A percentile compares a stretch with the other conserved stretches of the same genome.
phyloP scores from a whole-genome alignment of 169 alveolate species.

The Ichthyophthirius multifiliis region DNA sequence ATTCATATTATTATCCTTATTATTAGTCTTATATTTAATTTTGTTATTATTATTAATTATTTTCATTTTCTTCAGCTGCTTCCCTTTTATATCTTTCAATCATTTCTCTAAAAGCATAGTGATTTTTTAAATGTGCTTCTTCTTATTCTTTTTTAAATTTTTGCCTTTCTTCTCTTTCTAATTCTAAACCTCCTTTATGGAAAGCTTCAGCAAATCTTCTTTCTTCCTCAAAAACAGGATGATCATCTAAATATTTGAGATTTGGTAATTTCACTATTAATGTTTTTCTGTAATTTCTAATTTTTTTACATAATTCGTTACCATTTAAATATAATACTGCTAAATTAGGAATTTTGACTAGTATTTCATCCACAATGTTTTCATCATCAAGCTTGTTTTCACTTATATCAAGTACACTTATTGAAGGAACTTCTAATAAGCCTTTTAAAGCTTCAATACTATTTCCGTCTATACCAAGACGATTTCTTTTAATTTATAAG shows the following conservation, averaged over 20 bases:
- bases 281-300: constrained; percentile 81
- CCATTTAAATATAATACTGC: constrained; percentile 84
- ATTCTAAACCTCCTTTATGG: constrained; percentile 86
- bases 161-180: constrained; percentile 83
- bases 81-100: constrained; percentile 54
- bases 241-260: constrained; percentile 86
- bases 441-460: constrained; percentile 80
- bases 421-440: constrained; percentile 70
- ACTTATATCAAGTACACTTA: constrained; percentile 81
- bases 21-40: background rate
- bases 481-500: constrained; percentile 50
- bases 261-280: constrained; percentile 74
- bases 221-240: constrained; percentile 89
- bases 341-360: constrained; percentile 70
- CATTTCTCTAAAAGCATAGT: constrained; percentile 75
- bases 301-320: constrained; percentile 78
- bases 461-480: constrained; percentile 60
- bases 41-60: background rate
- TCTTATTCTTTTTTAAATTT: constrained; percentile 74
- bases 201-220: constrained; percentile 89
- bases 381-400: constrained; percentile 85
- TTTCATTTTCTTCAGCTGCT: constrained; percentile 14
- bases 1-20: background rate
- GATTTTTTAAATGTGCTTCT: constrained; percentile 63
- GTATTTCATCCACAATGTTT: constrained; percentile 72